Evolutionary conservation across 1,284 basidiomycete species (phyloP).

Genomic region (Retiboletus fuscus): DNA sequence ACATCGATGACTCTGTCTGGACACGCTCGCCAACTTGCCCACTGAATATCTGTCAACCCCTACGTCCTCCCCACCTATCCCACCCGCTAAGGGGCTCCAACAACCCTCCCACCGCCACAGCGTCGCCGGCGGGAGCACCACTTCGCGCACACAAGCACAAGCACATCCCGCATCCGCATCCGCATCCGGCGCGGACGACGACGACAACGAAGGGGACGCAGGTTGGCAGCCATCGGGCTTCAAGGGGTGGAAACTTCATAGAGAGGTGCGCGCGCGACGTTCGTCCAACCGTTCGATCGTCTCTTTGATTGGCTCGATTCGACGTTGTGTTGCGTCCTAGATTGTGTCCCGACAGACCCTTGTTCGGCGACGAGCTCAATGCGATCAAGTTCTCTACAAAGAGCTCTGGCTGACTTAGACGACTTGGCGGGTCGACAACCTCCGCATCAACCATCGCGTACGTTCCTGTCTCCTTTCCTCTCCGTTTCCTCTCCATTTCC

Average conservation of each 20-base stretch:
- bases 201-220: constrained; percentile 77
- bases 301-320: background rate
- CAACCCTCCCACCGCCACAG: constrained; percentile 54
- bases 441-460: constrained; percentile 93
- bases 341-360: constrained; percentile 77
- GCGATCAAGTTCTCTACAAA: constrained; percentile 96
- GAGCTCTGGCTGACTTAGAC: constrained; percentile 90
- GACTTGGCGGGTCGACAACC: constrained; percentile 96
- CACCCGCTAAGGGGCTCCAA: constrained; percentile 49
- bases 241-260: constrained; percentile 87
- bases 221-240: constrained; percentile 86
- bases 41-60: too few relatives aligned
- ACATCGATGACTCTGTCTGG: too few relatives aligned
- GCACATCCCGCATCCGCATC: background rate
- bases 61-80: too few relatives aligned
- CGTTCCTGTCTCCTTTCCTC: constrained; percentile 29
- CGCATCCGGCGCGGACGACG: constrained; percentile 61
- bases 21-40: too few relatives aligned
- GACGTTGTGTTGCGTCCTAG: constrained; percentile 51
- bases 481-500: background rate
- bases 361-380: constrained; percentile 88
- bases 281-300: background rate
- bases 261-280: constrained; percentile 71
- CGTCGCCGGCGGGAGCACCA: constrained; percentile 36
- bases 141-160: constrained; percentile 29